Evolutionary conservation across 2,329 filamentous ascomycete species (phyloP).

Genomic region (Sporothrix schenckii): DNA sequence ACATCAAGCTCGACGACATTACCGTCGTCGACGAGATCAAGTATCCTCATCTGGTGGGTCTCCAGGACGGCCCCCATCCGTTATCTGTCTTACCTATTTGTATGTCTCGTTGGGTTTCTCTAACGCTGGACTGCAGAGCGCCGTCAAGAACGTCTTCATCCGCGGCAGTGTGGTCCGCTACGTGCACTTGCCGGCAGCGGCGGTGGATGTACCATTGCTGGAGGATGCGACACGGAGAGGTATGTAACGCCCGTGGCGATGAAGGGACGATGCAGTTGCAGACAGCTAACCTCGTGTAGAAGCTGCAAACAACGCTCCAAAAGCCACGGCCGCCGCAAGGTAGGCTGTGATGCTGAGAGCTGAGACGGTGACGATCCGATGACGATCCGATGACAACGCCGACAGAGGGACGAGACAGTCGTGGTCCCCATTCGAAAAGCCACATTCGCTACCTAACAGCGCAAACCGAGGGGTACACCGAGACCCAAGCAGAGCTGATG

Average conservation of each 20-base stretch:
- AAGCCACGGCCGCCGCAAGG: conserved; percentile 45
- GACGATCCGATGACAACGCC: not conserved
- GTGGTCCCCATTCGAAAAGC: too few relatives aligned
- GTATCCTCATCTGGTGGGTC: conserved; percentile 79
- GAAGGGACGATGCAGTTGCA: not conserved
- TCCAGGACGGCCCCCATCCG: not conserved
- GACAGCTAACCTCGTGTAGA: conserved; percentile 45
- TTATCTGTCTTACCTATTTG: not conserved
- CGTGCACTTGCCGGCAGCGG: conserved; percentile 79
- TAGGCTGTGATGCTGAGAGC: not conserved
- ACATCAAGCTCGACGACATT: conserved; percentile 98
- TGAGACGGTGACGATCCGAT: not conserved
- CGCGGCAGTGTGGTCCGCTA: conserved; percentile 91
- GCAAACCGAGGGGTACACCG: too few relatives aligned
- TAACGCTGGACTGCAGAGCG: conserved; percentile 50
- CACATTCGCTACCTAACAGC: not conserved
- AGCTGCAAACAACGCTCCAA: conserved; percentile 60
- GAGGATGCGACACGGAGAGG: conserved; percentile 91
- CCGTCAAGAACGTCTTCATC: conserved; percentile 96
- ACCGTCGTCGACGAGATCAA: conserved; percentile 88
- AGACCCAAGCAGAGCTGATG: too few relatives aligned
- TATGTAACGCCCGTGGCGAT: conserved; percentile 41
- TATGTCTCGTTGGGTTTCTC: not conserved
- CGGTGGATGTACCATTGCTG: conserved; percentile 81
- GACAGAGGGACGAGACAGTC: not conserved